phyloP scores from a whole-genome alignment of 75 land plant species.

The Isoetes taiwanensis region DNA sequence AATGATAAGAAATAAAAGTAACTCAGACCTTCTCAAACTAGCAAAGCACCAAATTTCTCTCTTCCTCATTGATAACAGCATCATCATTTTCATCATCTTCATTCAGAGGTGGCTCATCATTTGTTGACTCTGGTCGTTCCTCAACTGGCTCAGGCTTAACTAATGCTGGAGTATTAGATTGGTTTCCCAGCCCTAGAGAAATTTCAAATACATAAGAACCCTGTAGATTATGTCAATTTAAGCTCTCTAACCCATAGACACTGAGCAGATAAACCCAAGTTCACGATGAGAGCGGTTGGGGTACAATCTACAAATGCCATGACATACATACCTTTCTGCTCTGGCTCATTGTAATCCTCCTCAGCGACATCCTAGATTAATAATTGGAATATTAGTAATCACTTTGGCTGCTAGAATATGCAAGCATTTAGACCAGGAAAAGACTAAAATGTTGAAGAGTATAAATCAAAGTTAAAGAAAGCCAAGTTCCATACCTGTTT shows the following conservation, averaged over 20 bases:
- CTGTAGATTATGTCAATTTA: neutral
- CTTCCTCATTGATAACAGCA: slow-evolving; percentile 72
- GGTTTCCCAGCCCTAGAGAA: neutral
- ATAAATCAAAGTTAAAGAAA: no score
- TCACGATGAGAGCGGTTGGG: no score
- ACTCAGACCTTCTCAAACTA: slow-evolving; percentile 98
- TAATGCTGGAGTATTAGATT: neutral
- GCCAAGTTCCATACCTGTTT: no score
- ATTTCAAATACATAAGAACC: neutral
- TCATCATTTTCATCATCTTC: slow-evolving; percentile 90
- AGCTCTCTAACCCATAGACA: neutral
- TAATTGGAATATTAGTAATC: no score
- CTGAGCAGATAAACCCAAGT: neutral
- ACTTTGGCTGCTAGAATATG: no score
- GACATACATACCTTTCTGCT: slow-evolving; percentile 2
- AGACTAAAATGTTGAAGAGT: no score
- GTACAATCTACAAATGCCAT: neutral
- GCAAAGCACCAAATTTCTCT: slow-evolving; percentile 72
- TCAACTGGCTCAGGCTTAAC: neutral
- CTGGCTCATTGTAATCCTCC: slow-evolving; percentile 8
- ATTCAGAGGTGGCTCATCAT: slow-evolving; percentile 57
- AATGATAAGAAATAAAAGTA: neutral
- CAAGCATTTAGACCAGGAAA: no score
- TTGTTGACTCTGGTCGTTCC: neutral
- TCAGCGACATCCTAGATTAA: slow-evolving; percentile 3